Conservation (phyloP, 2,329 filamentous ascomycete genomes). For the Pseudogymnoascus sp. region DNA sequence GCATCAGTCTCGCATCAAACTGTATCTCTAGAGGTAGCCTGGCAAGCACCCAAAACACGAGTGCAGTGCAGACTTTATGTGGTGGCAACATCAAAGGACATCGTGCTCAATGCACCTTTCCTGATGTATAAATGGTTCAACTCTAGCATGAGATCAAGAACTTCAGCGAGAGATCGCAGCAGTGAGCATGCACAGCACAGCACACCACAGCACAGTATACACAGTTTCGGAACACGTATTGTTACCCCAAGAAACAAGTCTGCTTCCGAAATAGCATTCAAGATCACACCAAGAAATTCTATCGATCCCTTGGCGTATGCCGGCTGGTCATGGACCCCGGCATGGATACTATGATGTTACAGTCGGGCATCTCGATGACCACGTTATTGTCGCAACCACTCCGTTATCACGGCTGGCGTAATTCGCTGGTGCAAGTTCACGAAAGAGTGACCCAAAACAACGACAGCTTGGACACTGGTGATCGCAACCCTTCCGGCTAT, state of each 20-base stretch:
- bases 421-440: neutral
- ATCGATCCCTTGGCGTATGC: neutral
- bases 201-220: constrained; percentile 11
- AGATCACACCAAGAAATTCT: neutral
- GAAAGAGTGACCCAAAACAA: neutral
- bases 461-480: neutral
- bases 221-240: neutral
- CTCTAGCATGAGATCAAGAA: constrained; percentile 23
- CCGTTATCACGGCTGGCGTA: neutral
- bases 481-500: neutral
- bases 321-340: neutral
- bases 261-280: neutral
- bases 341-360: neutral
- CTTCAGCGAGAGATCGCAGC: constrained; percentile 41
- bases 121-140: neutral
- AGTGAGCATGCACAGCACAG: constrained; percentile 39
- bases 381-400: neutral
- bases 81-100: constrained; percentile 4
- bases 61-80: constrained; percentile 28
- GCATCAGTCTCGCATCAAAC: constrained; percentile 44
- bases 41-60: constrained; percentile 41
- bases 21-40: constrained; percentile 40
- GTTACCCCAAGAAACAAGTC: neutral
- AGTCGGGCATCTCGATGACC: neutral
- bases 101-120: constrained; percentile 7